Evolutionary conservation across 2,329 filamentous ascomycete genomes (phyloP), one percentile per base, ranked within the genome.

Genomic region (Fonsecaea monophora): DNA sequence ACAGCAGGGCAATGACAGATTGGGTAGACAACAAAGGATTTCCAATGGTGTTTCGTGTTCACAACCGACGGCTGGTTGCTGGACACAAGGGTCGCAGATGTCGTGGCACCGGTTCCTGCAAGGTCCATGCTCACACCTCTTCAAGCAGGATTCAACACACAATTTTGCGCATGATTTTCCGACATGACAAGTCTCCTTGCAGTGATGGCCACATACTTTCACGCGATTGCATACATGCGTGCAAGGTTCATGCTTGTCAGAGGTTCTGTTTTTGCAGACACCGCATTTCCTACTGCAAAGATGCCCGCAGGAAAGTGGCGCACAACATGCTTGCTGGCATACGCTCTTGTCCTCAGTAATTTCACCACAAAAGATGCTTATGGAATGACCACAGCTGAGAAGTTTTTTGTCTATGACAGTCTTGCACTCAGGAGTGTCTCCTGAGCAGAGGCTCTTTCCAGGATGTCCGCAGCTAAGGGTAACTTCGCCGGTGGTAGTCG

Each of bases 391-490:
- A 64, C 72, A 73, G 40, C 42, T 12, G 32, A 72, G 53, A 3
- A 32, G 15, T 53, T 42, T 58, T 15, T 54, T 66, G 6, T 57
- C 62, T n/a, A 68, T 53, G 15, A 71, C 54, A 13, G 35, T 30
- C 6, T 67, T 48, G 55, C 72, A 73, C n/a, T 53, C 56, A 4
- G 65, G 60, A n/a, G 45, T 56, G 5, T 48, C 30, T n/a, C 66
- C 71, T 18, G 71, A 69, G 59, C 72, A 73, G 18, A 72, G 65
- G 4, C 45, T 57, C 8, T 64, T 38, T 12, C 65, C 70, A 15
- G 15, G 42, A 58, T 73, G 72, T 38, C 73, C 71, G 42, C 73
- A 74, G 4, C 35, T 59, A 15, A 74, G 71, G 18, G 40, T 64
- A 13, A 62, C 53, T 2, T 63, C 60, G n/a, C 59, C 58, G 15